Evolutionary conservation across 352 stramenopile genomes (phyloP).

Genomic region (Phytophthora pinifolia): DNA sequence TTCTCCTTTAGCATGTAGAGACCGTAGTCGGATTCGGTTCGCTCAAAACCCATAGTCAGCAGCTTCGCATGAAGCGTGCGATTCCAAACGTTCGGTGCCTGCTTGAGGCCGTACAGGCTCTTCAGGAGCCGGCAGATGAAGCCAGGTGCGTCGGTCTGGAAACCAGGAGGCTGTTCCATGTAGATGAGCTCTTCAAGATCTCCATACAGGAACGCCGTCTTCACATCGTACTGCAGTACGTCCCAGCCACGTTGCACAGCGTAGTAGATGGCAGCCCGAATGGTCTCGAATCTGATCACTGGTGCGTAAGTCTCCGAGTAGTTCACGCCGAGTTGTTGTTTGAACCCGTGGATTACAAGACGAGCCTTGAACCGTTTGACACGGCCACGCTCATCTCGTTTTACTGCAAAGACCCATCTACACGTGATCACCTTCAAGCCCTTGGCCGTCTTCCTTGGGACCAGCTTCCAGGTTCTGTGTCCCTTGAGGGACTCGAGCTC

Average conservation of each 20-base stretch:
- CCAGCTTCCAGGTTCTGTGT: constrained; percentile 8
- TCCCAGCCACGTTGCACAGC: constrained; percentile 1
- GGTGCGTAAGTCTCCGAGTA: constrained; percentile 23
- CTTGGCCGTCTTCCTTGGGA: not conserved
- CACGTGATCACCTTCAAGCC: constrained; percentile 8
- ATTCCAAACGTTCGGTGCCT: constrained; percentile 24
- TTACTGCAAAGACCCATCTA: constrained; percentile 16
- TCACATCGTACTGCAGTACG: constrained; percentile 8
- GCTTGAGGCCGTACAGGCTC: constrained; percentile 15
- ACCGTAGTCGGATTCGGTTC: constrained; percentile 7
- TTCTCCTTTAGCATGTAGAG: constrained; percentile 9
- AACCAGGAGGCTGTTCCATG: constrained; percentile 20
- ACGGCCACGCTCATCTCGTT: constrained; percentile 16
- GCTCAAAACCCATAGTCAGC: not conserved
- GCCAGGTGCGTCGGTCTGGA: constrained; percentile 1
- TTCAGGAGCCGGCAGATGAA: constrained; percentile 8
- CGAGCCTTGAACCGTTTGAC: constrained; percentile 16
- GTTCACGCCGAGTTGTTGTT: constrained; percentile 17
- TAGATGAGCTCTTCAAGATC: constrained; percentile 9
- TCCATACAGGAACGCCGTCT: constrained; percentile 8
- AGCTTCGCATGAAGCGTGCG: constrained; percentile 6
- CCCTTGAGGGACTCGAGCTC: constrained; percentile 3
- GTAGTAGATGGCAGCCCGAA: constrained; percentile 11
- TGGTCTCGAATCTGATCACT: constrained; percentile 20
- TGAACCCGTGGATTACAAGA: constrained; percentile 20